phyloP scores from a whole-genome alignment of 2,329 filamentous ascomycete species.

The Domatiomyces catenatus region DNA sequence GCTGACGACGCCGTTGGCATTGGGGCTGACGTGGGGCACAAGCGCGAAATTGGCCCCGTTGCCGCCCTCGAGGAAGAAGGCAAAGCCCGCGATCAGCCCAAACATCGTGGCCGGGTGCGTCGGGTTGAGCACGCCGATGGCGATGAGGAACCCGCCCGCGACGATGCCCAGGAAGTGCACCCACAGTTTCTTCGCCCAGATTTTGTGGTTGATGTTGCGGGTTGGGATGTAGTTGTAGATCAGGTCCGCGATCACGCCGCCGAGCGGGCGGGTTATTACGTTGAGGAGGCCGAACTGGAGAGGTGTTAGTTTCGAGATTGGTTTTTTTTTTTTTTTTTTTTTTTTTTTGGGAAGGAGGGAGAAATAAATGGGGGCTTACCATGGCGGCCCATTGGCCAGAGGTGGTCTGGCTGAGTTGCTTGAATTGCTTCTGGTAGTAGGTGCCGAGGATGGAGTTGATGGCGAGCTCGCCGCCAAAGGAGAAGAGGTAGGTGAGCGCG shows the following conservation, averaged over 20 bases:
- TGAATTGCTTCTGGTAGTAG: slow-evolving; percentile 45
- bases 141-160: slow-evolving; percentile 44
- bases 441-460: slow-evolving; percentile 46
- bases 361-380: slow-evolving; percentile 37
- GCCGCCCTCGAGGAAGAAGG: slow-evolving; percentile 67
- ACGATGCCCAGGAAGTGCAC: slow-evolving; percentile 41
- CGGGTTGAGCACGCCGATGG: slow-evolving; percentile 50
- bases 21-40: slow-evolving; percentile 72
- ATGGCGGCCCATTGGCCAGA: slow-evolving; percentile 41
- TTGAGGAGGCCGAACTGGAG: slow-evolving; percentile 34
- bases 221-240: slow-evolving; percentile 30
- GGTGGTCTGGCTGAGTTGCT: slow-evolving; percentile 37
- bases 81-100: slow-evolving; percentile 60
- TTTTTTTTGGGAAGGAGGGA: slow-evolving; percentile 28
- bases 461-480: slow-evolving; percentile 45
- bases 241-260: slow-evolving; percentile 39
- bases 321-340: too few relatives aligned
- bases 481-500: slow-evolving; percentile 42
- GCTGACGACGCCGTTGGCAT: slow-evolving; percentile 64
- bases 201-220: slow-evolving; percentile 23
- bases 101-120: slow-evolving; percentile 51
- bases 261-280: slow-evolving; percentile 32
- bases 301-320: too few relatives aligned
- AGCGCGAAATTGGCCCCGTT: slow-evolving; percentile 80
- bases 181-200: slow-evolving; percentile 52